These are phyloP conservation scores for Starmerella bombicola DNA, from an alignment of 805 yeast genomes.

Conservation along the genomic window DNA sequence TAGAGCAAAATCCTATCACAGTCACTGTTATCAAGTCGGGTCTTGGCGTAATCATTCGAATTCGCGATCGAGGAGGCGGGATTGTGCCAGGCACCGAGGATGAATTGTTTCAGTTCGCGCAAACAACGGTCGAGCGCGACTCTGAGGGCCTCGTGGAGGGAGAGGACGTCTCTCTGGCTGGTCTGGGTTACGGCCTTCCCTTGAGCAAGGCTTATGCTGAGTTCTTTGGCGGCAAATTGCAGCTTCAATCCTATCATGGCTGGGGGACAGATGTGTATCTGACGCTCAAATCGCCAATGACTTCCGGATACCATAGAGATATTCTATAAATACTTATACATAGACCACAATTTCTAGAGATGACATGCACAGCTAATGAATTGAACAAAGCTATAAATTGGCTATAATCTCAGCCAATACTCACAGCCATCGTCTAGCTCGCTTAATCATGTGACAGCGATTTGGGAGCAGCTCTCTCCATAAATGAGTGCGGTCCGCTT, in stretches of 20 bases:
- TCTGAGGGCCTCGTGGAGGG: slow-evolving; percentile 49
- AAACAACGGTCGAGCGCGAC: slow-evolving; percentile 54
- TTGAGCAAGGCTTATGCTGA: slow-evolving; percentile 63
- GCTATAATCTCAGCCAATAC: too few relatives aligned
- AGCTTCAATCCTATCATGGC: slow-evolving; percentile 59
- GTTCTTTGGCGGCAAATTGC: slow-evolving; percentile 57
- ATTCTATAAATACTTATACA: slow-evolving; percentile 2
- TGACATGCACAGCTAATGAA: too few relatives aligned
- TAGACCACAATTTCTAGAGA: too few relatives aligned
- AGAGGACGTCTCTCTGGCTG: slow-evolving; percentile 69
- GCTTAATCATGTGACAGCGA: too few relatives aligned
- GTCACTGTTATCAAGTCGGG: slow-evolving; percentile 38
- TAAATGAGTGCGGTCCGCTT: too few relatives aligned
- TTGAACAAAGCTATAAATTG: too few relatives aligned
- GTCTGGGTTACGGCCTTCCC: slow-evolving; percentile 94
- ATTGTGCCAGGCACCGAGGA: slow-evolving; percentile 53
- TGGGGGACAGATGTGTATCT: slow-evolving; percentile 71
- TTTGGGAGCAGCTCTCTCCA: too few relatives aligned
- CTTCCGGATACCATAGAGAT: slow-evolving; percentile 18
- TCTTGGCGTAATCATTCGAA: slow-evolving; percentile 51
- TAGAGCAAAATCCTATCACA: slow-evolving; percentile 33
- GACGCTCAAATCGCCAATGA: slow-evolving; percentile 24
- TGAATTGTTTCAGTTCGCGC: slow-evolving; percentile 74
- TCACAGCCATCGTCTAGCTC: too few relatives aligned
- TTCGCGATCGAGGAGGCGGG: slow-evolving; percentile 85